Base-by-base conservation (phyloP, 2,329 filamentous ascomycete genomes). In the Microdochium bolleyi region DNA sequence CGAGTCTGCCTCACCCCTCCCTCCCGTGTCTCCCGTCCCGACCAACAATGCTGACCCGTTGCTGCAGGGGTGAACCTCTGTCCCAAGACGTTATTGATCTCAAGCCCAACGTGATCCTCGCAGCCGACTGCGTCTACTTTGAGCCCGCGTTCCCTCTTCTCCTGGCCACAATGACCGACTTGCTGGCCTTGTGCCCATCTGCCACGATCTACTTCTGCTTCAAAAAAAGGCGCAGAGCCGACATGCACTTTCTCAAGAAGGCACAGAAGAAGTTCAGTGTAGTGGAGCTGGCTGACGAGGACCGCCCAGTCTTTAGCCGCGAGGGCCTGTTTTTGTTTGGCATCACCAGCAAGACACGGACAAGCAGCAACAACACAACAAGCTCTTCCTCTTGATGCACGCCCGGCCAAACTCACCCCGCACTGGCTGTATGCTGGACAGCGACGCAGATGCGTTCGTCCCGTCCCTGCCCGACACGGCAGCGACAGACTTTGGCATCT, bases 81-180 rank as follows among this genome's bases (percentile, higher is more conserved):
- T 74, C 82, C 37, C 67, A 72, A 44, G 68, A 73, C 46, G 72
- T 86, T 46, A 60, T 76, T 51, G 70, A 76, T 52, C 74, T 76
- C 60, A 80, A 80, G 56, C 89, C 91, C 19, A 84, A 92, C 62
- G 76, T 96, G 52, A 84, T 99, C 53, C 79, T 97, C n/a, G 94
- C 94, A 3, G 92, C 92, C 41, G 94, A 97, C 69, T 97, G 92
- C 70, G 91, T 96, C 49, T 99, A 97, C 74, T 95, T 95, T 68
- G 94, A 97, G 70, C 91, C 92, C 2, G 89, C 94, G 1, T 97
- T 97, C 64, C 92, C 92, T 27, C 76, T 96, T 32, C 78, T 99
- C 49, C 79, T 94, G 64, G 73, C 83, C 57, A 97, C 92, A 5
- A 73, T 97, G 58, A 75, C 80, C 54, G 83, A 88, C 57, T 75